These are phyloP conservation scores for Pyrenophora seminiperda DNA, from an alignment of 2,329 filamentous ascomycete species.

Conservation along the genomic window DNA sequence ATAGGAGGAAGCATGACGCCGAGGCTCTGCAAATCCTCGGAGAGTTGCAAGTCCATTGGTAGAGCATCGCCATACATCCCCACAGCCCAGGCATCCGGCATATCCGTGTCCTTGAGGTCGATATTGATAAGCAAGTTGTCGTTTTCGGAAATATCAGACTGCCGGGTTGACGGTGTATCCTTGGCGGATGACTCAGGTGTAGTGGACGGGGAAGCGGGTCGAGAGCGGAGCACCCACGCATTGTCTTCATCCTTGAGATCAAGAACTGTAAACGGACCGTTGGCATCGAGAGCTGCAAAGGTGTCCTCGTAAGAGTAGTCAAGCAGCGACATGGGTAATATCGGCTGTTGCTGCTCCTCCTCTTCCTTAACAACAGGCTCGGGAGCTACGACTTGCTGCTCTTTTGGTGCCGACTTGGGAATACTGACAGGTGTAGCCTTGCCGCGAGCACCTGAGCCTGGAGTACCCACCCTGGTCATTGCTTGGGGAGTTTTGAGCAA, in stretches of 20 bases:
- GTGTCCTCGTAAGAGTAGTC: constrained; percentile 44
- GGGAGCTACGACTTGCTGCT: constrained; percentile 22
- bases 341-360: constrained; percentile 24
- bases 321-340: constrained; percentile 35
- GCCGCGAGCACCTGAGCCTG: constrained; percentile 37
- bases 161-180: constrained; percentile 45
- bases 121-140: constrained; percentile 50
- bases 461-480: constrained; percentile 41
- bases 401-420: constrained; percentile 34
- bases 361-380: constrained; percentile 32
- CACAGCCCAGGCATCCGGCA: constrained; percentile 42
- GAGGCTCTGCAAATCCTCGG: constrained; percentile 38
- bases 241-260: constrained; percentile 46
- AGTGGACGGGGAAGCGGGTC: constrained; percentile 37
- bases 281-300: constrained; percentile 40
- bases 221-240: constrained; percentile 41
- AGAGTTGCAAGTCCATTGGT: constrained; percentile 40
- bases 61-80: constrained; percentile 33
- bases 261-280: constrained; percentile 38
- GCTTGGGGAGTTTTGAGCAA: constrained; percentile 48
- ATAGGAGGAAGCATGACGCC: constrained; percentile 41
- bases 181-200: constrained; percentile 47
- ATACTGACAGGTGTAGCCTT: constrained; percentile 42
- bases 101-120: constrained; percentile 42
- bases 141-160: constrained; percentile 52